Base-by-base conservation (phyloP, 2,329 filamentous ascomycete genomes). In the Ceratocystis alfenasii region DNA sequence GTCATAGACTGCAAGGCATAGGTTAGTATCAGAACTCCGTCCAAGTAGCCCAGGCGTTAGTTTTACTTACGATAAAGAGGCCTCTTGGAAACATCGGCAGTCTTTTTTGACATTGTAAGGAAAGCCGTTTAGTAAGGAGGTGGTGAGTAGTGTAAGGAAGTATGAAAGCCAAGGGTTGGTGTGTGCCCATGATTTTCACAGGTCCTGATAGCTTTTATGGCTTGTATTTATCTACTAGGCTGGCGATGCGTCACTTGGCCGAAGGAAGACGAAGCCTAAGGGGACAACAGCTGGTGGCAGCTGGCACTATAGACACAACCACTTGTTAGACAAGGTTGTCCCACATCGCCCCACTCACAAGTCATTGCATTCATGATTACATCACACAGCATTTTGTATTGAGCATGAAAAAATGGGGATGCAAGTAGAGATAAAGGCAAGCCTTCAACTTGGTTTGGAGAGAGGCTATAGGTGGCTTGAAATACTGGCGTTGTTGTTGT, bases 1-100 rank as follows among this genome's bases (percentile, higher is more conserved):
- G 74, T 95, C 87, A 75, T 92, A 96, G 66, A 93, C 88, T 91
- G 73, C 7, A 61, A 60, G 17, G 41, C 22, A 17, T n/a, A 36
- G 10, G 53, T 65, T 60, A 65, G 63, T 30, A 60, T 17, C 5
- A 17, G 30, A 15, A 10, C 12, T 15, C 8, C 6, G 17, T 25
- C n/a, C 8, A 53, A 20, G 30, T 7, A 28, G 12, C 25, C 28
- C 30, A 30, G 28, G 17, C 22, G 17, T 6, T 44, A 22, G 17
- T 5, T 30, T 44, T 22, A 48, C 65, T 20, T 22, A 67, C 66
- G 36, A 22, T 67, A 67, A 25, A 67, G 66, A n/a, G 63, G 63
- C 15, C 50, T 44, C 48, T 65, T 67, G 17, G 61, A 44, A 22
- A 67, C 15, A 20, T 67, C 66, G 30, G 65, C 66, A 2, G 59